Base-by-base conservation (phyloP, 2,329 filamentous ascomycete species). In the Aureobasidium mangrovei region DNA sequence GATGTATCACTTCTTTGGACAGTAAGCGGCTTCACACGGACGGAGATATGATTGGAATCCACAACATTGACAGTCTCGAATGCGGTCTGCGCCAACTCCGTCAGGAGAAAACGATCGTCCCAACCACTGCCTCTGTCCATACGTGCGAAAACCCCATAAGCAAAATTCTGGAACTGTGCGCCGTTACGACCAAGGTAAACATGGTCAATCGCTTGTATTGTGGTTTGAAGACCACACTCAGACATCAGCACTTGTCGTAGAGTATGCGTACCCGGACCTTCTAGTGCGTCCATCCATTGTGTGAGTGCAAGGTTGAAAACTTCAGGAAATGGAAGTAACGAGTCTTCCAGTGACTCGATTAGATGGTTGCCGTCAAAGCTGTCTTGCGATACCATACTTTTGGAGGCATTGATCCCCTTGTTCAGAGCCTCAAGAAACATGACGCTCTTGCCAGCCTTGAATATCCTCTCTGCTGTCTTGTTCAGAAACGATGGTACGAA, bases 371-470 rank as follows among this genome's bases (percentile, higher is more conserved):
- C 53, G 54, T 29, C 7, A 46, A 48, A 24, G 10, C 3, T 28
- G 32, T 35, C 32, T 24, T 43, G 39, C 18, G 24, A 18, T 18
- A 18, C 18, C 18, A 18, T n/a, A 39, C 10, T 24, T 35, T 8
- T 36, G 32, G 24, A 12, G 24, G 24, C 35, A 10, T 1, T 52
- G 31, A 24, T 28, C 24, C 27, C 27, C 66, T 57, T 78, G 74
- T 54, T 83, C 81, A 95, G 74, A 45, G 85, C 80, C 57, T 84
- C 84, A n/a, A 96, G 72, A 42, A 96, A 85, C 1, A 93, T 81
- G 54, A 93, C 84, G 62, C 86, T 94, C 69, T 96, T 96, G 0
- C 91, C 91, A 1, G 88, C 84, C 1, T 84, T 89, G 62, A 95
- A 91, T 36, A 96, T 88, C 58, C 83, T 86, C 27, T 74, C 72